These are phyloP conservation scores for Diplotaxis tenuifolia DNA, from an alignment of 345 rosid species.

Conservation along the genomic window DNA sequence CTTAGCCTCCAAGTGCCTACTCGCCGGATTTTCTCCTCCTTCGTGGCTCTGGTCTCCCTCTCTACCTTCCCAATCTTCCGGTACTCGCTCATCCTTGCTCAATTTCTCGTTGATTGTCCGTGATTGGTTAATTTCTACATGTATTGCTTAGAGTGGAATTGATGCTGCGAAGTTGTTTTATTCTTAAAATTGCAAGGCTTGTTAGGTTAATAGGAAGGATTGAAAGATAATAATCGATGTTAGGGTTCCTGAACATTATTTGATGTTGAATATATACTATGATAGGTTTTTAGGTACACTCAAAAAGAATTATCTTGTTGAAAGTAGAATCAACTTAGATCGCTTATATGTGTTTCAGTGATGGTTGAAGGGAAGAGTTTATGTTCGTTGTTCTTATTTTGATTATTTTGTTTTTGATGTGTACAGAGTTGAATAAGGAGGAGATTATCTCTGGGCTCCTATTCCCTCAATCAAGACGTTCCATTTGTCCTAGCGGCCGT, in stretches of 20 bases:
- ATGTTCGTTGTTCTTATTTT: not conserved
- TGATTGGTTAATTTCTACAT: not conserved
- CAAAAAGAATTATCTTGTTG: not conserved
- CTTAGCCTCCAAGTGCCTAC: slow-evolving; percentile 67
- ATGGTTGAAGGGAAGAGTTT: not conserved
- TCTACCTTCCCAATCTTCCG: slow-evolving; percentile 38
- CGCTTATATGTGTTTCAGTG: slow-evolving; percentile 6
- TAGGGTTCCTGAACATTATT: not conserved
- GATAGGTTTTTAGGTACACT: not conserved
- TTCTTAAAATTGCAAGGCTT: not conserved
- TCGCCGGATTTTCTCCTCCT: slow-evolving; percentile 72
- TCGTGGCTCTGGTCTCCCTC: slow-evolving; percentile 58
- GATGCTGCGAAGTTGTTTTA: slow-evolving; percentile 19
- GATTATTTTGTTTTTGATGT: slow-evolving; percentile 22
- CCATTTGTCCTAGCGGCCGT: slow-evolving; percentile 39
- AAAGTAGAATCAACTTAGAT: not conserved
- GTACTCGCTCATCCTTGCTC: slow-evolving; percentile 40
- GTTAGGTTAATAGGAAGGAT: not conserved
- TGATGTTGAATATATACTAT: not conserved
- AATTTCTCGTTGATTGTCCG: not conserved
- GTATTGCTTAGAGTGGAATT: not conserved
- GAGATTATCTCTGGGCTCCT: slow-evolving; percentile 68
- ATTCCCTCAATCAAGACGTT: slow-evolving; percentile 43
- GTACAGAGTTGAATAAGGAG: slow-evolving; percentile 64
- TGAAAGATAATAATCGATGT: not conserved